Percentiles rank a stretch among this genome's conserved stretches.
Evolutionary conservation across 1,284 basidiomycete species (phyloP).

Genomic region (Apiotrichum sp.): DNA sequence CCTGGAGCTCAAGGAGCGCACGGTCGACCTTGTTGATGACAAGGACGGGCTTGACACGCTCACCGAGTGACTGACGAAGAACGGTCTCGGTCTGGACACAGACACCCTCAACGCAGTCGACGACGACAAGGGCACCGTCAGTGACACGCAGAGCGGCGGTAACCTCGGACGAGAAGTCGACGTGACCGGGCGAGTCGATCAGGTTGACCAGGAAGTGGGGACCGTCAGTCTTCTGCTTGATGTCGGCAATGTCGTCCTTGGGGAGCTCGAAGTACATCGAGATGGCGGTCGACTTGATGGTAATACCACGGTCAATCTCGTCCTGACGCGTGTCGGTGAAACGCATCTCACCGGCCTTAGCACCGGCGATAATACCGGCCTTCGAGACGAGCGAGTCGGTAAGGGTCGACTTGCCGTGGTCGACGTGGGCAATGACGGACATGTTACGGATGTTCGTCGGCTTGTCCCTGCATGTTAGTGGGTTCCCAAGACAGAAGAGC

Average conservation of each 20-base stretch:
- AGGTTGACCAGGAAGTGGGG: conserved; percentile 99
- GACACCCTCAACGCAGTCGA: conserved; percentile 99
- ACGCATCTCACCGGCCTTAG: conserved; percentile 95
- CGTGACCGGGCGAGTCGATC: conserved; percentile 99
- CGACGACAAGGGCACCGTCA: conserved; percentile 96
- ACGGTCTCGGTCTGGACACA: conserved; percentile 99
- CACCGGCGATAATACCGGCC: conserved; percentile 95
- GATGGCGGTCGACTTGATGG: conserved; percentile 99
- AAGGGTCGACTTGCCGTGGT: conserved; percentile 99
- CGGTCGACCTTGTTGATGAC: conserved; percentile 99
- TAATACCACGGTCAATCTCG: conserved; percentile 99
- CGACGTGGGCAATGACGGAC: conserved; percentile 98
- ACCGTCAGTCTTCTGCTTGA: conserved; percentile 88
- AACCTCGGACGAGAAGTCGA: conserved; percentile 99
- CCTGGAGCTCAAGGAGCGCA: conserved; percentile 96
- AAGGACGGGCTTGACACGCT: conserved; percentile 99
- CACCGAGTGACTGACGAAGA: conserved; percentile 90
- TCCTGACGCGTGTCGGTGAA: conserved; percentile 97
- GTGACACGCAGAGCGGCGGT: conserved; percentile 99
- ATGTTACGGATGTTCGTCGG: conserved; percentile 67
- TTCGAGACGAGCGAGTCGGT: conserved; percentile 99
- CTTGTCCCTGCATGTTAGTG: conserved; percentile 49
- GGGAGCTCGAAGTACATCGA: conserved; percentile 98
- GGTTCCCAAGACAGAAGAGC: no score
- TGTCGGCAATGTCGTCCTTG: conserved; percentile 76